Percentiles rank a stretch among this genome's conserved stretches.
Evolutionary conservation across 345 rosid genomes (phyloP).

Genomic region (Camelina neglecta): DNA sequence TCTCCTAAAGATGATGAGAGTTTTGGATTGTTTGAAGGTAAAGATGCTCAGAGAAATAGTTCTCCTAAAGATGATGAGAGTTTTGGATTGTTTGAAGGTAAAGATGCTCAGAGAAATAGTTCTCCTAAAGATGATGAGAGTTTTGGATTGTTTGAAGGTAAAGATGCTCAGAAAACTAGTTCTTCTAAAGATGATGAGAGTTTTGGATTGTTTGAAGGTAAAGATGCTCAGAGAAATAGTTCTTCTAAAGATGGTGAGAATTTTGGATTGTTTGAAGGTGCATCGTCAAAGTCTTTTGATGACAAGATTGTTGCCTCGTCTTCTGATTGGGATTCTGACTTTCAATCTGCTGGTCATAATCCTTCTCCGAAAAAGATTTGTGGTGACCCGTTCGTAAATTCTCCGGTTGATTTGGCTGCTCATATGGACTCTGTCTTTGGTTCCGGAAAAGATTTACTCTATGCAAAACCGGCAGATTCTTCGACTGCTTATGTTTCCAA

Average conservation of each 20-base stretch:
- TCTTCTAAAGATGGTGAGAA: conserved; percentile 29
- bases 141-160: conserved; percentile 51
- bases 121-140: conserved; percentile 19
- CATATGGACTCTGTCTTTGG: conserved; percentile 71
- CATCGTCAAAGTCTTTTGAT: conserved; percentile 42
- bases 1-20: conserved; percentile 15
- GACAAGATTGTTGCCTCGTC: conserved; percentile 48
- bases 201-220: conserved; percentile 40
- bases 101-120: conserved; percentile 34
- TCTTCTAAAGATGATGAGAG: conserved; percentile 27
- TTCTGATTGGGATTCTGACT: conserved; percentile 58
- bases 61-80: conserved; percentile 26
- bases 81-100: conserved; percentile 43
- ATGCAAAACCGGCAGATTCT: conserved; percentile 46
- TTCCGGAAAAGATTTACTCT: conserved; percentile 45
- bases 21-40: conserved; percentile 36
- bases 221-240: conserved; percentile 38
- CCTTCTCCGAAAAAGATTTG: conserved; percentile 43
- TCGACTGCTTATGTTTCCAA: conserved; percentile 45
- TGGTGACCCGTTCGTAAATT: conserved; percentile 51
- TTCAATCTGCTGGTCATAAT: conserved; percentile 52
- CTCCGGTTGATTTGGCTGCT: conserved; percentile 58
- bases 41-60: conserved; percentile 13
- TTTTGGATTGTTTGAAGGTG: conserved; percentile 52
- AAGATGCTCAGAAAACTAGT: conserved; percentile 28